Evolutionary conservation across 768 basidiomycete genomes (phyloP), one percentile per base, ranked within the genome.

Genomic region (Amylocystis lapponica): DNA sequence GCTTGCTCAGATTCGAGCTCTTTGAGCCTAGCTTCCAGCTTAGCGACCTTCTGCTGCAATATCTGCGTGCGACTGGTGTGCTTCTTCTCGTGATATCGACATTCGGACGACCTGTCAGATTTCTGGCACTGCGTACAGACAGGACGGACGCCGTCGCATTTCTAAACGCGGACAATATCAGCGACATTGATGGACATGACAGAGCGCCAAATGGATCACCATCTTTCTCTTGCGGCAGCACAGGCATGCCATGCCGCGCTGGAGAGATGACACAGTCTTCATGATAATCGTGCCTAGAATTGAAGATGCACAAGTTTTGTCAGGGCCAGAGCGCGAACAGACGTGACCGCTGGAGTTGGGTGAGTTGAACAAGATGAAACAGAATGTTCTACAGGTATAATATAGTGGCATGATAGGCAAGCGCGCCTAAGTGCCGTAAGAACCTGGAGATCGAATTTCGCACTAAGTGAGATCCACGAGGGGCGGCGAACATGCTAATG

Each of bases 121-220:
- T 76, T 74, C 48, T 60, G 59, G 52, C 79, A 83, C 51, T 77
- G 76, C 17, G 62, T 59, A 54, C 80, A 81, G 27, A 71, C 65
- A 13, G 80, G 80, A 30, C 75, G 74, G 20, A 56, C 58, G 14
- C 78, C 78, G 53, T 80, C 77, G 55, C 80, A 83, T 74, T 76
- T 75, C 80, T 82, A 34, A n/a, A 36, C 22, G 48, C 12, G 36
- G 31, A 5, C n/a, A 33, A 19, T 33, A 30, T 29, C 32, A 37
- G 47, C 34, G 26, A n/a, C n/a, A n/a, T n/a, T n/a, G n/a, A n/a
- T n/a, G n/a, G n/a, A n/a, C n/a, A n/a, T n/a, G n/a, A n/a, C n/a
- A n/a, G n/a, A 48, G 33, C 32, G 41, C 10, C 27, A 23, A 9
- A 23, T 27, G 44, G 45, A 59, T 33, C 26, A 66, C 66, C 50